Evolutionary conservation across 495 filamentous ascomycete species (phyloP), one percentile per base, ranked within the genome.

Genomic region (Astrocystis sublimbata): DNA sequence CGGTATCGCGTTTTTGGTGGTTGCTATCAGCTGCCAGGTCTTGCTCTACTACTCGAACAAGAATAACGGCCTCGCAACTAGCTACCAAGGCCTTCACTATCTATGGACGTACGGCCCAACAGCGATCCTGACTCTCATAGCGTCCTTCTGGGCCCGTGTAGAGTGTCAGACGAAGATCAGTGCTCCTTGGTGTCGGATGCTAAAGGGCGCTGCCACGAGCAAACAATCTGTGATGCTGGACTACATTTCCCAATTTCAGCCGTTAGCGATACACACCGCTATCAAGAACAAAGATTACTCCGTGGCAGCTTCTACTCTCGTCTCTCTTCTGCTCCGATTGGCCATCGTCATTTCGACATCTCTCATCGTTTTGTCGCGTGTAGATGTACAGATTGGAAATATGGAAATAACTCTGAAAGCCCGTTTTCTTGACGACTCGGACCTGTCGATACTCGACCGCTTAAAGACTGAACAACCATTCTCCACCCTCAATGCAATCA

Each of bases 341-440:
- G 26, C 66, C 8, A 63, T 69, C 19, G 54, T 70, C 3, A 23
- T 67, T 21, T 70, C 71, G 1, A 67, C 67, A 0, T 59, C 56
- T 4, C 56, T 74, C 17, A 60, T 74, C 40, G 65, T 30, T 58
- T 53, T 46, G 2, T 56, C 33, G 45, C 67, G 17, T n/a, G n/a
- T n/a, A n/a, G n/a, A n/a, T n/a, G n/a, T n/a, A n/a, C n/a, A n/a
- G n/a, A n/a, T n/a, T n/a, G n/a, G n/a, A n/a, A n/a, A n/a, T n/a
- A n/a, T n/a, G n/a, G n/a, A n/a, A n/a, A n/a, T n/a, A n/a, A n/a
- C n/a, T n/a, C n/a, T n/a, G n/a, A n/a, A n/a, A n/a, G n/a, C n/a
- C n/a, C n/a, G n/a, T n/a, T n/a, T n/a, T n/a, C n/a, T n/a, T n/a
- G n/a, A n/a, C n/a, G n/a, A n/a, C n/a, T n/a, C n/a, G n/a, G n/a